These are phyloP conservation scores for Penicillium concentricum DNA, from an alignment of 2,329 filamentous ascomycete species.

Conservation along the genomic window DNA sequence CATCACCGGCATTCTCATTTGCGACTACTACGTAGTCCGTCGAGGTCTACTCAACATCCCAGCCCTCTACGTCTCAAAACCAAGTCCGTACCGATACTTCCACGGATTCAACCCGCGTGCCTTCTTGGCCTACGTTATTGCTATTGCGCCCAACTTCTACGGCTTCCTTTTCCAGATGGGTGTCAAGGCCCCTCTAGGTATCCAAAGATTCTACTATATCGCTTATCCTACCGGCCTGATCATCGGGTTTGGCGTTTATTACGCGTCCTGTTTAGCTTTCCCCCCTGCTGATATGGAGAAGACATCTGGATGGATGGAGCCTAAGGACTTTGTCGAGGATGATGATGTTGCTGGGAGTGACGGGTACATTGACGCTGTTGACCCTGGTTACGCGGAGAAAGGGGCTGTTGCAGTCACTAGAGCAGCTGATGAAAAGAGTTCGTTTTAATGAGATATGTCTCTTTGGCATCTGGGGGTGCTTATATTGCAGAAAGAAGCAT, in stretches of 20 bases:
- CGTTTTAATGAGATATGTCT: not conserved
- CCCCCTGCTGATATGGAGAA: constrained; percentile 8
- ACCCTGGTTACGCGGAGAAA: not conserved
- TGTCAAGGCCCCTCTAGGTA: constrained; percentile 32
- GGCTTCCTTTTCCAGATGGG: constrained; percentile 46
- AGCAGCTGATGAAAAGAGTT: not conserved
- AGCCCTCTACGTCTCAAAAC: constrained; percentile 34
- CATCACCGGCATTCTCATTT: constrained; percentile 45
- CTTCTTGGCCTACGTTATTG: constrained; percentile 36
- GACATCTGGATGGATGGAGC: constrained; percentile 35
- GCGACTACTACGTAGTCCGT: constrained; percentile 45
- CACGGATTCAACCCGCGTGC: constrained; percentile 39
- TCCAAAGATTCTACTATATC: constrained; percentile 54
- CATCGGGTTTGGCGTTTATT: constrained; percentile 20
- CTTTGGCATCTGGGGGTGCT: not conserved
- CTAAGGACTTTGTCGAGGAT: constrained; percentile 37
- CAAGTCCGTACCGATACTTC: constrained; percentile 34
- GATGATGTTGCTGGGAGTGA: constrained; percentile 4
- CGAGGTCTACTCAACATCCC: constrained; percentile 38
- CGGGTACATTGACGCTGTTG: not conserved
- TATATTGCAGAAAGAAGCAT: not conserved
- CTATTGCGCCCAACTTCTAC: constrained; percentile 43
- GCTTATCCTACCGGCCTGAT: constrained; percentile 55
- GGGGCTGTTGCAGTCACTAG: not conserved
- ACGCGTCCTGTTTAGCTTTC: constrained; percentile 5